Base-by-base conservation (phyloP, 1,139 yeast species). In the Yamadazyma dendronema region DNA sequence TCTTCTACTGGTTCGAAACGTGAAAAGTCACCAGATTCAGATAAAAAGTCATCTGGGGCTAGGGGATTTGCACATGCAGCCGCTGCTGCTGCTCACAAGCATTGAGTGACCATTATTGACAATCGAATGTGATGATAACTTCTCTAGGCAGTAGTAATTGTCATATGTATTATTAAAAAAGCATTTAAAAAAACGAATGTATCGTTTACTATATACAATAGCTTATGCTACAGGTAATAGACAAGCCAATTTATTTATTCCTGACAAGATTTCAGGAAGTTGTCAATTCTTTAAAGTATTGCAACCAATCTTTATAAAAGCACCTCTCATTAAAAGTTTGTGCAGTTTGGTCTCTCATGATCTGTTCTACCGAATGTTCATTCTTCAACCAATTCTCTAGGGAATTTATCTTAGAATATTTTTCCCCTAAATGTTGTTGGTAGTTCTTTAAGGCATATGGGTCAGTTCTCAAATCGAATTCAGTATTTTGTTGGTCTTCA, bases 61-160 rank as follows among this genome's bases (percentile, higher is more conserved):
- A 61, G 56, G 33, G 62, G 58, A 31, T 69, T 69, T 60, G 75
- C 75, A 40, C 64, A 61, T 40, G 75, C 75, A 4, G 76, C 76
- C 1, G 76, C 76, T 3, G 74, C 76, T 7, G 75, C 75, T 9
- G 74, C 64, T 36, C 65, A 61, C 44, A 57, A 55, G 40, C 55
- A 46, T 33, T 43, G 17, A 22, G n/a, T 21, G 5, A n/a, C n/a
- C n/a, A n/a, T n/a, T n/a, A n/a, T n/a, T n/a, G n/a, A n/a, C n/a
- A n/a, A n/a, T n/a, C n/a, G n/a, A n/a, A n/a, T n/a, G n/a, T n/a
- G n/a, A n/a, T n/a, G n/a, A n/a, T n/a, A n/a, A n/a, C n/a, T n/a
- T n/a, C n/a, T n/a, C n/a, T n/a, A n/a, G n/a, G n/a, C n/a, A n/a
- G n/a, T n/a, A n/a, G n/a, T n/a, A n/a, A 35, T 36, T 27, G 8